Base-by-base conservation (phyloP, 2,329 filamentous ascomycete genomes). In the Colletotrichum phormii region DNA sequence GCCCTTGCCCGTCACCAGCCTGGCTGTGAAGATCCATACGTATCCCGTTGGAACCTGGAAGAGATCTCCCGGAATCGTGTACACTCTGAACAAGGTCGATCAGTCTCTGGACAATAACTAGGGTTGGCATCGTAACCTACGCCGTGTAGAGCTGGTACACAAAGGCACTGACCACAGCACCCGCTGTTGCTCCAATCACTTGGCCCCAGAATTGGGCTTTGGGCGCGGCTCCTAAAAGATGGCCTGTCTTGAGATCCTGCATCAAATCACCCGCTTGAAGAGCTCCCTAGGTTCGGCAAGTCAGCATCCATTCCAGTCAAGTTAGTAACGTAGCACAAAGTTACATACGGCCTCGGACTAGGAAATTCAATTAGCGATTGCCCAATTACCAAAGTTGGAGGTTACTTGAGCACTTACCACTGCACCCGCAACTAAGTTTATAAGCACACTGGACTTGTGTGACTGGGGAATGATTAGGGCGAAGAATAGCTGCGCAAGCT, bases 201-300 rank as follows among this genome's bases (percentile, higher is more conserved):
- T 99, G 97, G 0, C 97, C 97, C 88, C 94, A 98, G 81, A 99
- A 99, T 79, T 99, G 97, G 0, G 97, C 97, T 77, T 94, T 97
- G 0, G 97, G 97, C 4, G 95, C 94, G 0, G 97, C 97, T 12
- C 96, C 95, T 0, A 99, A 89, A 0, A 99, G 85, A 81, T 99
- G 95, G 0, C 97, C 97, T 0, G 97, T 98, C 82, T 99, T 99
- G 35, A 99, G 89, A 80, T 99, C 97, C 81, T 99, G 97, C 89
- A 99, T 94, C 67, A 99, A 90, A 81, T 99, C 97, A 9, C 97
- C 97, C 3, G 97, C 96, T 85, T 99, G 97, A 5, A 98, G 86
- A 4, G 97, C 97, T 5, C 97, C 87, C 83, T 86, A 29, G 7
- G 7, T 49, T n/a, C 18, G 18, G 8, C 58, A 71, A 13, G 22